A percentile compares a stretch with the other conserved stretches of the same genome.
phyloP scores from a whole-genome alignment of 73 alveolate species.

The Tetrahymena borealis region DNA sequence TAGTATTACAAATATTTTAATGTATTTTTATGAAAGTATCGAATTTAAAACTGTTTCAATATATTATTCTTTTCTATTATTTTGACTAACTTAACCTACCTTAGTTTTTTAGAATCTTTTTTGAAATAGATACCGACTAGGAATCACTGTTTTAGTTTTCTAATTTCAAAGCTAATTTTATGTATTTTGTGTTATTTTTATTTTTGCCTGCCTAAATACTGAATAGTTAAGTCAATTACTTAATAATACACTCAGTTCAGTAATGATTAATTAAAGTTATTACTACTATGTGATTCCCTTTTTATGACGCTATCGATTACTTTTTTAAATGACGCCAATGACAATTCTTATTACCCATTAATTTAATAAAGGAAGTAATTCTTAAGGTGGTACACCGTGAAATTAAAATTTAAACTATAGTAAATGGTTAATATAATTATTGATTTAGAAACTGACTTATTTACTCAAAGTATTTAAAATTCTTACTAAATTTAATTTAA shows the following conservation, averaged over 20 bases:
- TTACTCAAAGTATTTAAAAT: too few species aligned
- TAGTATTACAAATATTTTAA: too few species aligned
- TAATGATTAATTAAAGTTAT: background rate
- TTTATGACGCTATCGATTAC: background rate
- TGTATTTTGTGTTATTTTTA: background rate
- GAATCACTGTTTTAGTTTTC: background rate
- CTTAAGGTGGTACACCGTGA: too few species aligned
- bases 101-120: background rate
- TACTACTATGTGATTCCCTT: background rate
- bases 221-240: background rate
- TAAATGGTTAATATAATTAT: too few species aligned
- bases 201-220: background rate
- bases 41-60: too few species aligned
- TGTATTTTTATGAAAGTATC: too few species aligned
- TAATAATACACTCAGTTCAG: too few species aligned
- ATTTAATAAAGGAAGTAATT: too few species aligned
- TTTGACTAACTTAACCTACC: background rate
- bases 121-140: background rate
- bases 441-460: too few species aligned
- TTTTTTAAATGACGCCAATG: background rate
- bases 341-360: background rate
- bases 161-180: background rate
- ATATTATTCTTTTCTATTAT: too few species aligned
- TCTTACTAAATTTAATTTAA: too few species aligned
- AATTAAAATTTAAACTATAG: too few species aligned